phyloP scores from a whole-genome alignment of 495 filamentous ascomycete species.

The Lasiosphaeria miniovina region DNA sequence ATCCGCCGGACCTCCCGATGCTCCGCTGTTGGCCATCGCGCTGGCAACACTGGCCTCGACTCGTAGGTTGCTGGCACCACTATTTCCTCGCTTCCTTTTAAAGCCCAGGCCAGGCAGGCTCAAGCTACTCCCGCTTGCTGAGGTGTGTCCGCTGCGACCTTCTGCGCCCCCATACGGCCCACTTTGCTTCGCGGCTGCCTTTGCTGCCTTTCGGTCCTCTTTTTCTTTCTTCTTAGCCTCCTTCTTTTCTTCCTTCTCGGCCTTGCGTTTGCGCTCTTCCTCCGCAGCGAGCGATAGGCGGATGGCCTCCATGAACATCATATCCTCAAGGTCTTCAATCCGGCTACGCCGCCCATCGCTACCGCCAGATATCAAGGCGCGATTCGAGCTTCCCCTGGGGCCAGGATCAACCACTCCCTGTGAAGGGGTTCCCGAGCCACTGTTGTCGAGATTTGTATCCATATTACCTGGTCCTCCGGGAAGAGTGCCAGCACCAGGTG shows the following conservation, averaged over 20 bases:
- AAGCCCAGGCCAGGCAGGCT: constrained; percentile 45
- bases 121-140: constrained; percentile 51
- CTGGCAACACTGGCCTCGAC: constrained; percentile 40
- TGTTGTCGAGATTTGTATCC: constrained; percentile 31
- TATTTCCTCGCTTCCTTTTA: constrained; percentile 53
- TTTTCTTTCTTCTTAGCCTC: constrained; percentile 81
- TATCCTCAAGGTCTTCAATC: constrained; percentile 87
- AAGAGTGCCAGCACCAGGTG: constrained; percentile 22
- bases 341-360: constrained; percentile 57
- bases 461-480: constrained; percentile 28
- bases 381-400: constrained; percentile 9
- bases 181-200: constrained; percentile 55
- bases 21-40: constrained; percentile 23
- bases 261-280: constrained; percentile 79
- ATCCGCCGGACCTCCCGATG: constrained; percentile 22
- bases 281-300: constrained; percentile 83
- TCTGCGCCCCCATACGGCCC: constrained; percentile 41
- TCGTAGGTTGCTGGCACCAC: constrained; percentile 48
- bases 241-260: constrained; percentile 75
- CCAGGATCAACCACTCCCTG: constrained; percentile 25
- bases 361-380: constrained; percentile 14
- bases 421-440: constrained; percentile 26
- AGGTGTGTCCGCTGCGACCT: constrained; percentile 38
- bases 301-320: constrained; percentile 98
- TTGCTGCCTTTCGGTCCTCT: constrained; percentile 74